Evolutionary conservation across 805 yeast genomes (phyloP).

Genomic region (Yamadazyma laniorum): DNA sequence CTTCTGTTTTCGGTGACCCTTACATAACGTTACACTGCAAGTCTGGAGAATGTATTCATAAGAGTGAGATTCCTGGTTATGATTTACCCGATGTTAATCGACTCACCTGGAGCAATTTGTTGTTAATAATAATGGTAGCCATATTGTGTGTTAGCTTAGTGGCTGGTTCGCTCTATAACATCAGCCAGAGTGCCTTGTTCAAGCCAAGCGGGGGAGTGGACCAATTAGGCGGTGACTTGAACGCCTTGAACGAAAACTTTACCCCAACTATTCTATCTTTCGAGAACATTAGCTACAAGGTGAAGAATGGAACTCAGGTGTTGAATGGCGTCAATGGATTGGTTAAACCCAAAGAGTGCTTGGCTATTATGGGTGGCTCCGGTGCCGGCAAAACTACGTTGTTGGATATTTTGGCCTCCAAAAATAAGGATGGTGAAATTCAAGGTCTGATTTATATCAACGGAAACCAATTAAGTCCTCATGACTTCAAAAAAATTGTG

Average conservation of each 20-base stretch:
- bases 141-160: slow-evolving; percentile 42
- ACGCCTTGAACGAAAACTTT: slow-evolving; percentile 40
- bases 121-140: slow-evolving; percentile 45
- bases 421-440: slow-evolving; percentile 71
- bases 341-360: slow-evolving; percentile 81
- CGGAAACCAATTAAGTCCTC: slow-evolving; percentile 51
- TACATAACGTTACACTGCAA: slow-evolving; percentile 75
- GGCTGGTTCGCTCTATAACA: slow-evolving; percentile 45
- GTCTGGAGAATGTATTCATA: slow-evolving; percentile 90
- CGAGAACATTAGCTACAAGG: slow-evolving; percentile 62
- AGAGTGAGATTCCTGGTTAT: slow-evolving; percentile 91
- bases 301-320: slow-evolving; percentile 48
- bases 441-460: slow-evolving; percentile 73
- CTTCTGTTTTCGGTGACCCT: slow-evolving; percentile 93
- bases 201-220: slow-evolving; percentile 27
- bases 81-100: slow-evolving; percentile 55
- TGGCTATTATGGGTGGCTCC: slow-evolving; percentile 98
- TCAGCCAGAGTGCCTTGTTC: slow-evolving; percentile 63
- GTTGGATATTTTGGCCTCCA: slow-evolving; percentile 86
- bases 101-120: slow-evolving; percentile 45
- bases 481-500: slow-evolving; percentile 60
- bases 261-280: slow-evolving; percentile 57
- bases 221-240: slow-evolving; percentile 23
- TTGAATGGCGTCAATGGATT: slow-evolving; percentile 68
- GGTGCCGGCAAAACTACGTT: slow-evolving; percentile 98